A percentile compares a stretch with the other conserved stretches of the same genome.
Evolutionary conservation across 2,329 filamentous ascomycete species (phyloP).

Genomic region (Epichloe brachyelytri): DNA sequence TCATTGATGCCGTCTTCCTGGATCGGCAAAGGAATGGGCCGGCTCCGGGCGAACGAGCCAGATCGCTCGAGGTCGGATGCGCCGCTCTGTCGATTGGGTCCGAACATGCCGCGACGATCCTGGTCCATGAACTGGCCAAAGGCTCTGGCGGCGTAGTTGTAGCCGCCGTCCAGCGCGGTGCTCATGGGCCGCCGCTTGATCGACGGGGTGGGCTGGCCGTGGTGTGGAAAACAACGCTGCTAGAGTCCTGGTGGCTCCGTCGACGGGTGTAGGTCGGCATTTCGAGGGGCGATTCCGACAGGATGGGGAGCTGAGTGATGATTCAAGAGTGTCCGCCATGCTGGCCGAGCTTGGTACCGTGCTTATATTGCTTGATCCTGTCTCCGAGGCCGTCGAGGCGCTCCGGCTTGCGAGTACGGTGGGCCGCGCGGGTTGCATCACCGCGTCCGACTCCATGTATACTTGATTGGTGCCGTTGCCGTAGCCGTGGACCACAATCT

Average conservation of each 20-base stretch:
- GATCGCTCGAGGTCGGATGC: conserved; percentile 13
- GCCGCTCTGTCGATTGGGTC: conserved; percentile 13
- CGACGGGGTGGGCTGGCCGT: neutral
- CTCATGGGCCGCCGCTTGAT: conserved; percentile 16
- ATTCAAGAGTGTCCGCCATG: conserved; percentile 13
- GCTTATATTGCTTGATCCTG: conserved; percentile 11
- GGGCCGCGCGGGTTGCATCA: conserved; percentile 2
- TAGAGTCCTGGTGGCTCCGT: conserved; percentile 16
- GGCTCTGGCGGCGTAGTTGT: conserved; percentile 13
- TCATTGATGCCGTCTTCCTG: conserved; percentile 13
- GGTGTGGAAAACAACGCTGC: conserved; percentile 8
- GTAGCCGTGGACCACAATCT: conserved; percentile 41
- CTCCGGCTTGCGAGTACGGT: conserved; percentile 12
- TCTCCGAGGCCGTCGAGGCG: conserved; percentile 16
- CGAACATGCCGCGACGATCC: conserved; percentile 10
- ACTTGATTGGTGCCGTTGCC: conserved; percentile 38
- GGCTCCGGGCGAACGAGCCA: conserved; percentile 8
- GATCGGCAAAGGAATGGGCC: conserved; percentile 7
- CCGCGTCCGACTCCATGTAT: conserved; percentile 10
- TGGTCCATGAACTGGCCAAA: conserved; percentile 14
- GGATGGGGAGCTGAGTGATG: conserved; percentile 14
- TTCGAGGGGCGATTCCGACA: conserved; percentile 10
- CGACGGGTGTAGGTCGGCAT: conserved; percentile 12
- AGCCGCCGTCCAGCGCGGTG: conserved; percentile 15
- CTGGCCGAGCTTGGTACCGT: conserved; percentile 17